phyloP scores from a whole-genome alignment of 495 filamentous ascomycete species.

The Daldinia grandis region DNA sequence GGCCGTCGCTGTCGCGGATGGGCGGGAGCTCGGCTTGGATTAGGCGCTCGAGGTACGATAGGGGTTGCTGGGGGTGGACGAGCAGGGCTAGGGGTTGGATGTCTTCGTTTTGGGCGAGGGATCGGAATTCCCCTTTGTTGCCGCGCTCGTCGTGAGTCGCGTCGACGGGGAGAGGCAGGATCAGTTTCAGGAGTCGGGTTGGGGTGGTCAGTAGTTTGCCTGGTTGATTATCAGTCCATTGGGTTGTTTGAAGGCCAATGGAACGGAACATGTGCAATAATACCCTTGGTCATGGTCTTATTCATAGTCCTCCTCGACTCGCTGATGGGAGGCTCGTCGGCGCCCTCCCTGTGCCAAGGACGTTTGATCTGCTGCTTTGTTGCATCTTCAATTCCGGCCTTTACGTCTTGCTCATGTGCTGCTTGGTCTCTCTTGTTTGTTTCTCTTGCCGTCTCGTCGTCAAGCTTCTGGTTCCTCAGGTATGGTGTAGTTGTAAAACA shows the following conservation, averaged over 20 bases:
- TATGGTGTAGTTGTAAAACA: slow-evolving; percentile 19
- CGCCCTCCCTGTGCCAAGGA: slow-evolving; percentile 77
- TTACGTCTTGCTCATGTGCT: slow-evolving; percentile 51
- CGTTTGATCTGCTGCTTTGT: slow-evolving; percentile 48
- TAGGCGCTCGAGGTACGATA: slow-evolving; percentile 90
- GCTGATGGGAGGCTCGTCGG: slow-evolving; percentile 64
- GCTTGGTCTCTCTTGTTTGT: slow-evolving; percentile 51
- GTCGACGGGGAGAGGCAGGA: slow-evolving; percentile 77
- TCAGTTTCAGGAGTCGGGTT: slow-evolving; percentile 86
- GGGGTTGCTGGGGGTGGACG: slow-evolving; percentile 89
- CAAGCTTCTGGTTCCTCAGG: slow-evolving; percentile 11
- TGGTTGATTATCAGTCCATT: slow-evolving; percentile 43
- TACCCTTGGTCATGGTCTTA: slow-evolving; percentile 73
- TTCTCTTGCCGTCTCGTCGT: slow-evolving; percentile 47
- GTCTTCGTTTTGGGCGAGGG: slow-evolving; percentile 61
- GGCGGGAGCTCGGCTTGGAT: slow-evolving; percentile 88
- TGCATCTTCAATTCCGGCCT: slow-evolving; percentile 44
- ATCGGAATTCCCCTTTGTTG: slow-evolving; percentile 50
- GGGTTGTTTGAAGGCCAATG: background rate
- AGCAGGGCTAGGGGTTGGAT: slow-evolving; percentile 87
- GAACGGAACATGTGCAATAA: background rate
- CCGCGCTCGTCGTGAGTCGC: slow-evolving; percentile 60
- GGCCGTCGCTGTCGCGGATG: slow-evolving; percentile 64
- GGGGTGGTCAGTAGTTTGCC: slow-evolving; percentile 92
- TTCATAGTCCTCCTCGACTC: slow-evolving; percentile 44